Conservation (phyloP, 2,329 filamentous ascomycete genomes). For the Monilinia polystroma region DNA sequence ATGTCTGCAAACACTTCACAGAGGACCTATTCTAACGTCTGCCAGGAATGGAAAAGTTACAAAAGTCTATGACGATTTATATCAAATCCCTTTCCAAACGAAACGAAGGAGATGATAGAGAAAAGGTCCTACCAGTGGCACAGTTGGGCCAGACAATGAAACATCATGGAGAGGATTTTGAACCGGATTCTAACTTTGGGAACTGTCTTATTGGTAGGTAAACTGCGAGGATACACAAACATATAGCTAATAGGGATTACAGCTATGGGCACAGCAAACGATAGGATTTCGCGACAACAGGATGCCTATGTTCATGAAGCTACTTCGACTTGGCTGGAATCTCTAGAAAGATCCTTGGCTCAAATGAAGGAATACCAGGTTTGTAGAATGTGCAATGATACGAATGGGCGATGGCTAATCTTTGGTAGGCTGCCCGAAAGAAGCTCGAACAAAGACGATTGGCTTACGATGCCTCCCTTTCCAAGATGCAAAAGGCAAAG, state of each 20-base stretch:
- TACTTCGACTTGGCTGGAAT: constrained; percentile 83
- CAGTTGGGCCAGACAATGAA: constrained; percentile 85
- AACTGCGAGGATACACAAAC: neutral
- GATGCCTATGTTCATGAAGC: constrained; percentile 77
- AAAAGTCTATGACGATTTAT: constrained; percentile 81
- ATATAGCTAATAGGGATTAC: constrained; percentile 29
- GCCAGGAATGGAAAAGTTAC: constrained; percentile 83
- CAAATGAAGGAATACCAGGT: constrained; percentile 99
- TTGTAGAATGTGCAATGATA: constrained; percentile 38
- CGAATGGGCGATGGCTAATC: constrained; percentile 29
- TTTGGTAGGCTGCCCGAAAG: constrained; percentile 70
- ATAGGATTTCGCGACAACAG: constrained; percentile 81
- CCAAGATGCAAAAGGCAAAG: constrained; percentile 90
- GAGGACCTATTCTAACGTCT: constrained; percentile 26
- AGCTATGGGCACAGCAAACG: constrained; percentile 82
- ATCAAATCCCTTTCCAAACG: constrained; percentile 85
- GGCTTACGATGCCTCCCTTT: constrained; percentile 84
- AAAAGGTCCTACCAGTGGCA: constrained; percentile 78
- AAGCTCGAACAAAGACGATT: constrained; percentile 89
- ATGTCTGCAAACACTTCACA: constrained; percentile 38
- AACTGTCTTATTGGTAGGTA: constrained; percentile 67
- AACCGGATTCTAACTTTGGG: constrained; percentile 85
- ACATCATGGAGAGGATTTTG: constrained; percentile 87
- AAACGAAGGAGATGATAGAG: constrained; percentile 80
- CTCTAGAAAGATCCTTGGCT: constrained; percentile 80